Conservation (phyloP, 176 grass and related monocot genomes). For the Miscanthus lutarioriparius region DNA sequence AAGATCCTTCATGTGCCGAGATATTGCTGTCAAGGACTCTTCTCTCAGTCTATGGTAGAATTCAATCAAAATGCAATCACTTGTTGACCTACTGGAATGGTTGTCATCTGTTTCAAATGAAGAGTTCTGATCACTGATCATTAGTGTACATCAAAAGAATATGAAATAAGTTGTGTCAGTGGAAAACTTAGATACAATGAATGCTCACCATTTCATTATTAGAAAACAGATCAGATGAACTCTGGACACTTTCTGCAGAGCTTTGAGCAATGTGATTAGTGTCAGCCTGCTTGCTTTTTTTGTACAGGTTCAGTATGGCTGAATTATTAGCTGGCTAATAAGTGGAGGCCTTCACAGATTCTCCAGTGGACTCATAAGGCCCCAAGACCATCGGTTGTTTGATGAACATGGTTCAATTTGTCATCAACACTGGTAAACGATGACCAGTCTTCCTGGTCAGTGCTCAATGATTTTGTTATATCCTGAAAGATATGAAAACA, state of each 20-base stretch:
- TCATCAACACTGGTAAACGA: conserved; percentile 24
- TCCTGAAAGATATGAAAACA: conserved; percentile 12
- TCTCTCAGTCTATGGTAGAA: conserved; percentile 47
- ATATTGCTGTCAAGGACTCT: conserved; percentile 35
- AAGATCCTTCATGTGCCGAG: conserved; percentile 23
- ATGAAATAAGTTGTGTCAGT: neutral
- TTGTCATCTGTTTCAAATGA: conserved; percentile 56
- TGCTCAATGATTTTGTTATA: conserved; percentile 20
- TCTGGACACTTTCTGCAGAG: conserved; percentile 27
- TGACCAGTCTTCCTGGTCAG: conserved; percentile 40
- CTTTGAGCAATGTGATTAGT: neutral
- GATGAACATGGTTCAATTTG: conserved; percentile 16
- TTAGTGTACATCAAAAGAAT: conserved; percentile 36
- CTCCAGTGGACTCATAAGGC: neutral
- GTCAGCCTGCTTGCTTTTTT: neutral
- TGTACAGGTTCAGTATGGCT: conserved; percentile 41
- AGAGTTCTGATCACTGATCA: conserved; percentile 55
- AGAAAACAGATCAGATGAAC: conserved; percentile 44
- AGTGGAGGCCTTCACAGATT: conserved; percentile 11
- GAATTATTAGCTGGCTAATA: conserved; percentile 23
- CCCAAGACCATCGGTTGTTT: neutral
- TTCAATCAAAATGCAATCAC: conserved; percentile 34
- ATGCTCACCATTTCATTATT: conserved; percentile 51
- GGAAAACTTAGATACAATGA: neutral
- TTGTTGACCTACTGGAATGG: conserved; percentile 36